phyloP scores from a whole-genome alignment of 257 asterid species.

The Lycium barbarum region DNA sequence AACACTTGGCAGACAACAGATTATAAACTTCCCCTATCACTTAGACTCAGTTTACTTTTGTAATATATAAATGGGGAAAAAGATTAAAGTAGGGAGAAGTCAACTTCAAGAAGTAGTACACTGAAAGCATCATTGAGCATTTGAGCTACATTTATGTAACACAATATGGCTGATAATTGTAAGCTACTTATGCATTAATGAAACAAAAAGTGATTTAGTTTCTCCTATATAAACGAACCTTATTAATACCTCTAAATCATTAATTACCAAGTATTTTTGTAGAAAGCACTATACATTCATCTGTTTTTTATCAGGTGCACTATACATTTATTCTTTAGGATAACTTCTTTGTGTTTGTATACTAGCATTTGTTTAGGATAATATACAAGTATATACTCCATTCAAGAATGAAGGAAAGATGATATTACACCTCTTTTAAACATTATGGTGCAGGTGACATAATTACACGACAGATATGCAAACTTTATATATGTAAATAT shows the following conservation, averaged over 20 bases:
- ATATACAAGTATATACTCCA: slow-evolving; percentile 7
- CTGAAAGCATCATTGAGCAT: neutral
- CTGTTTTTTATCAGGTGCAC: neutral
- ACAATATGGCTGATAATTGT: neutral
- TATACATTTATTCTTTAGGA: neutral
- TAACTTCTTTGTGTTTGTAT: neutral
- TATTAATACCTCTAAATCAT: neutral
- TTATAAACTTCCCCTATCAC: neutral
- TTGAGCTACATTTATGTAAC: neutral
- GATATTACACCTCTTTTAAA: neutral
- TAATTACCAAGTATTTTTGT: neutral
- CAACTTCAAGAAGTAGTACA: neutral
- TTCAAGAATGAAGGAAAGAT: slow-evolving; percentile 18
- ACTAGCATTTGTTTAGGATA: neutral
- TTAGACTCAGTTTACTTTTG: neutral
- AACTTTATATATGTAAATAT: neutral
- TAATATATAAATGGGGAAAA: neutral
- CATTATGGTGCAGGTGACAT: neutral
- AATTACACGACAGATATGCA: slow-evolving; percentile 14
- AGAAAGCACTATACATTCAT: slow-evolving; percentile 17
- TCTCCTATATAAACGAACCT: neutral
- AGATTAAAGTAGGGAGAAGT: neutral
- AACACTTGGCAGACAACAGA: slow-evolving; percentile 16
- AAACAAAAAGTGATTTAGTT: neutral
- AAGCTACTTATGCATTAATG: slow-evolving; percentile 7